Percentiles rank a stretch among this genome's conserved stretches.
phyloP scores from a whole-genome alignment of 345 rosid genomes.

The Citrus mangshanensis region DNA sequence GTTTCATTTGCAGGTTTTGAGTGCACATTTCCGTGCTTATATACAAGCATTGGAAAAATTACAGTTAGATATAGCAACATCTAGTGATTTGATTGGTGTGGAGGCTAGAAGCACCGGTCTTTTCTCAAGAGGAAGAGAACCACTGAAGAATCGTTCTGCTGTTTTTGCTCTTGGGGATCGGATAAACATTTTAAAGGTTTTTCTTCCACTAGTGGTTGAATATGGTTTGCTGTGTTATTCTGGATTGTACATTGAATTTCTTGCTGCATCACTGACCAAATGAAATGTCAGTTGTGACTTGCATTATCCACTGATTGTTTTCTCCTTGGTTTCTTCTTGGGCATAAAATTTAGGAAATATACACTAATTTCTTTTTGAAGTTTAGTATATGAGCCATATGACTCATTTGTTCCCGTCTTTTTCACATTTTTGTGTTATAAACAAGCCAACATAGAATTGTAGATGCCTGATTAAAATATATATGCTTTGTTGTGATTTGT shows the following conservation, averaged over 20 bases:
- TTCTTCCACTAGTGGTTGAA: background rate
- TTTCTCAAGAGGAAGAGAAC: slow-evolving; percentile 86
- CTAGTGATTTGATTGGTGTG: slow-evolving; percentile 91
- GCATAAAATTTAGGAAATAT: background rate
- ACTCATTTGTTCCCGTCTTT: background rate
- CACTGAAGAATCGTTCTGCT: slow-evolving; percentile 86
- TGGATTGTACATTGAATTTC: background rate
- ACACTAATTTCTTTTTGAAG: background rate
- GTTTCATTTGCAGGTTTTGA: slow-evolving; percentile 66
- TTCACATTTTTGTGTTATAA: background rate
- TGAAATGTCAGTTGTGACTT: background rate
- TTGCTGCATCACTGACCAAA: background rate
- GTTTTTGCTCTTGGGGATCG: slow-evolving; percentile 95
- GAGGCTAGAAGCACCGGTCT: slow-evolving; percentile 86
- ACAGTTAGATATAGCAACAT: slow-evolving; percentile 93
- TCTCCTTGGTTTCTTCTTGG: background rate
- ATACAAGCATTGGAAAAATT: slow-evolving; percentile 94
- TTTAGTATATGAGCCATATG: background rate
- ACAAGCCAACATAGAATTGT: background rate
- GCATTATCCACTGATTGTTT: slow-evolving; percentile 3
- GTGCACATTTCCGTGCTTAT: slow-evolving; percentile 98
- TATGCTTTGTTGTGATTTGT: background rate
- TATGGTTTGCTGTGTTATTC: background rate
- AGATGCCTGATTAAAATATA: background rate
- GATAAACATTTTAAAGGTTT: slow-evolving; percentile 86